Conservation (phyloP, 495 filamentous ascomycete genomes). For the Articulospora tetracladia region DNA sequence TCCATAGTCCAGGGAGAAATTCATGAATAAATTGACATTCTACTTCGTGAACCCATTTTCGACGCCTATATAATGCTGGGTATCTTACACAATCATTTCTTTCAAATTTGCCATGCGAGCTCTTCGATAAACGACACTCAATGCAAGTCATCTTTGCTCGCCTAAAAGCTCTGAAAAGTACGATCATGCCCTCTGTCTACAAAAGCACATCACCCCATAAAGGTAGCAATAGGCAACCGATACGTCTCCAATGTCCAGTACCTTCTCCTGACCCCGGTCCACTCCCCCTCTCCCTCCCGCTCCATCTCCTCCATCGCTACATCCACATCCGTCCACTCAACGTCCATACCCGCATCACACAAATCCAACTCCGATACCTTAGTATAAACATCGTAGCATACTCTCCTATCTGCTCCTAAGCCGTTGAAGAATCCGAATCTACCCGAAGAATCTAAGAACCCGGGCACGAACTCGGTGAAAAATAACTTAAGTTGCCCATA, state of each 20-base stretch:
- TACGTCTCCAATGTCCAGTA: conserved; percentile 87
- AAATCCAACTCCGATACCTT: conserved; percentile 92
- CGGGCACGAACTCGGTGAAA: conserved; percentile 82
- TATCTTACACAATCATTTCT: background rate
- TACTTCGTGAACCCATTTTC: background rate
- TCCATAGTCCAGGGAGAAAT: too few species aligned
- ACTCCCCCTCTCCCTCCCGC: conserved; percentile 56
- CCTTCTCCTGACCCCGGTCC: conserved; percentile 79
- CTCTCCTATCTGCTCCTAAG: conserved; percentile 83
- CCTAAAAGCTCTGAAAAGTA: background rate
- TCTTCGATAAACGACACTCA: background rate
- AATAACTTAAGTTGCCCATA: conserved; percentile 82
- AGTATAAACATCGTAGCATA: conserved; percentile 94
- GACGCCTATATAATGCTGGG: background rate
- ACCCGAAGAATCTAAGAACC: conserved; percentile 66
- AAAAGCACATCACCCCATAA: conserved; percentile 23
- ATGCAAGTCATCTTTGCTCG: conserved; percentile 13
- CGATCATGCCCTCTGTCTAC: too few species aligned
- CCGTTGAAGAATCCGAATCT: conserved; percentile 95
- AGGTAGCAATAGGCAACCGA: conserved; percentile 54
- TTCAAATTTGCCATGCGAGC: background rate
- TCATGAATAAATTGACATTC: too few species aligned
- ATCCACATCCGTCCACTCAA: conserved; percentile 74
- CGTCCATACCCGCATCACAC: conserved; percentile 85
- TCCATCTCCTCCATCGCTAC: conserved; percentile 55